Evolutionary conservation across 139 green algal species (phyloP).

Genomic region (Pleodorina starrii): DNA sequence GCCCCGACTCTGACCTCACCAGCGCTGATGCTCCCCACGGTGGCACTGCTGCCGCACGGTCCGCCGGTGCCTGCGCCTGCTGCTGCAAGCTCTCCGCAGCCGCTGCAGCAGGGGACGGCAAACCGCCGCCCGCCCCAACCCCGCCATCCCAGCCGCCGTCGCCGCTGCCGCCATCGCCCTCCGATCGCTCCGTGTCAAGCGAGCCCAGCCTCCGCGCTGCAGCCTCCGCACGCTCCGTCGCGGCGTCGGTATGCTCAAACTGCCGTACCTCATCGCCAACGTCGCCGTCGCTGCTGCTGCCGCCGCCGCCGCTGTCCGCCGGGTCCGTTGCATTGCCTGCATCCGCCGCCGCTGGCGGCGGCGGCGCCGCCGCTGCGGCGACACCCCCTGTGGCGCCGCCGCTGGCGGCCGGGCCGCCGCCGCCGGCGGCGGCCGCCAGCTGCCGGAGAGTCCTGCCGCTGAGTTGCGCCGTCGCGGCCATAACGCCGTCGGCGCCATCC

Average conservation of each 20-base stretch:
- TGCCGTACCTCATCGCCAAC: not conserved
- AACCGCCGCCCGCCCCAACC: not conserved
- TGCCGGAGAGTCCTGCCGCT: conserved; percentile 55
- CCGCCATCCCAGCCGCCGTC: not conserved
- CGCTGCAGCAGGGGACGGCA: too few relatives aligned
- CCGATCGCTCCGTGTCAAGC: not conserved
- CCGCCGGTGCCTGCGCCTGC: too few relatives aligned
- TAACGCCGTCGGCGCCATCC: conserved; percentile 39
- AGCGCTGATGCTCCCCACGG: too few relatives aligned
- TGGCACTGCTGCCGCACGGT: too few relatives aligned
- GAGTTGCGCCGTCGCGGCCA: conserved; percentile 54
- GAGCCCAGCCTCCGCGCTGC: conserved; percentile 10
- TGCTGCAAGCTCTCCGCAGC: too few relatives aligned
- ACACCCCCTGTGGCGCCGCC: not conserved
- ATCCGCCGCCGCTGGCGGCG: not conserved
- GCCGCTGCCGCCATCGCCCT: not conserved
- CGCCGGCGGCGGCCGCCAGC: conserved; percentile 8
- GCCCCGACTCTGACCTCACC: too few relatives aligned
- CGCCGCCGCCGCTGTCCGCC: not conserved
- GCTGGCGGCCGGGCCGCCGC: not conserved
- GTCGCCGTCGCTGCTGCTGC: not conserved
- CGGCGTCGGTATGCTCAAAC: conserved; percentile 40
- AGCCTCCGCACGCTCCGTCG: conserved; percentile 10
- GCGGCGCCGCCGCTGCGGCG: not conserved
- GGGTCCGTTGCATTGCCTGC: not conserved